phyloP scores from a whole-genome alignment of 805 yeast genomes.

The Nakazawaea peltata region DNA sequence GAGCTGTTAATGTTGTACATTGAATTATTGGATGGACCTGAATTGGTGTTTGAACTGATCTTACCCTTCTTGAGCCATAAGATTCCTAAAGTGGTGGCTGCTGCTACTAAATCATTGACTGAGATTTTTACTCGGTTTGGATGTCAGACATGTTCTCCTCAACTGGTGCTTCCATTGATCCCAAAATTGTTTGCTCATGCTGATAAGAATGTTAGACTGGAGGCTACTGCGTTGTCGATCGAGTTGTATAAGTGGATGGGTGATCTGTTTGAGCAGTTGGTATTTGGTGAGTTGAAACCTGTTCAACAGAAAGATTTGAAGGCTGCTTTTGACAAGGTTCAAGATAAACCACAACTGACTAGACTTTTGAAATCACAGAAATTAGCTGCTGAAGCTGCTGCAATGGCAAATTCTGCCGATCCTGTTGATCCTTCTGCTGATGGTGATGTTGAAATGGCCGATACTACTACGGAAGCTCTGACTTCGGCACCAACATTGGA shows the following conservation, averaged over 20 bases:
- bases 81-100: slow-evolving; percentile 73
- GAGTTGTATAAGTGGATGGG: slow-evolving; percentile 74
- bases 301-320: slow-evolving; percentile 83
- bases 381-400: no score
- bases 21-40: slow-evolving; percentile 47
- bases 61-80: slow-evolving; percentile 53
- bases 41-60: slow-evolving; percentile 58
- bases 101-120: slow-evolving; percentile 47
- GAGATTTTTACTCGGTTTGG: slow-evolving; percentile 59
- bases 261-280: slow-evolving; percentile 42
- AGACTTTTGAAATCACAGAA: slow-evolving; percentile 50
- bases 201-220: slow-evolving; percentile 78
- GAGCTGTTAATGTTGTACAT: slow-evolving; percentile 56
- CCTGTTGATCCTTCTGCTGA: no score
- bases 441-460: slow-evolving; percentile 31
- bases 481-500: slow-evolving; percentile 30
- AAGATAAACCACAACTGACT: slow-evolving; percentile 38
- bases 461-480: slow-evolving; percentile 20
- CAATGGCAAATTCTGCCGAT: slow-evolving; percentile 15
- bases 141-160: slow-evolving; percentile 50
- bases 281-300: slow-evolving; percentile 74
- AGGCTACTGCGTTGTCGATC: slow-evolving; percentile 60
- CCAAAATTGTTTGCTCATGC: slow-evolving; percentile 77
- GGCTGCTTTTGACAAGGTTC: slow-evolving; percentile 52
- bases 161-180: slow-evolving; percentile 45